Conservation (phyloP, 1,139 yeast genomes). For the Zhuliangozyma parablackwelliae region DNA sequence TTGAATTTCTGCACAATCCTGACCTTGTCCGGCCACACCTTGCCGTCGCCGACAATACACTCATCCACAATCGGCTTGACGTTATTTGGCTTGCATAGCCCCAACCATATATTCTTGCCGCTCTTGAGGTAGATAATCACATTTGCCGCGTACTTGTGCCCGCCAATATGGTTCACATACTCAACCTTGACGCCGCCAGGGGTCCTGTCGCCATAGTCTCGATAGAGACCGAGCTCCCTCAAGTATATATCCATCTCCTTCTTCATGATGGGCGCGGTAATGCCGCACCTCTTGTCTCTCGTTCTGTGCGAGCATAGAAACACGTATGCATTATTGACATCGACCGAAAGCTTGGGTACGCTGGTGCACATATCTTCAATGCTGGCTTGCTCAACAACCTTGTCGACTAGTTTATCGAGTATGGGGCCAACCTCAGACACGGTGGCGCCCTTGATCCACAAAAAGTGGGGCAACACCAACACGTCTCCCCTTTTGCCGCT, state of each 20-base stretch:
- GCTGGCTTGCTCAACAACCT: constrained; percentile 19
- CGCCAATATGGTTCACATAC: constrained; percentile 85
- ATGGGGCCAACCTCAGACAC: constrained; percentile 41
- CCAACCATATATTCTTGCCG: constrained; percentile 85
- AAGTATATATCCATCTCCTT: constrained; percentile 71
- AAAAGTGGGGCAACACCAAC: constrained; percentile 70
- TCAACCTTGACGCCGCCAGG: constrained; percentile 70
- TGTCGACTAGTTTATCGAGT: constrained; percentile 43
- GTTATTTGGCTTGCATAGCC: constrained; percentile 75
- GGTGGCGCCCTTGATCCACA: constrained; percentile 59
- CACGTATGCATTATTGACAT: constrained; percentile 51
- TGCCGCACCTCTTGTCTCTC: constrained; percentile 89
- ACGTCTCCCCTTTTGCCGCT: constrained; percentile 50
- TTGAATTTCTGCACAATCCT: constrained; percentile 55
- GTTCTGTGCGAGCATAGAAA: constrained; percentile 85
- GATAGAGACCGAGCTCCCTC: constrained; percentile 61
- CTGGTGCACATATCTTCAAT: constrained; percentile 4
- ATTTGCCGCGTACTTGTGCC: constrained; percentile 92
- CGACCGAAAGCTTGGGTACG: constrained; percentile 15
- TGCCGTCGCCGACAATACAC: constrained; percentile 59
- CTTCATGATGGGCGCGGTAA: constrained; percentile 90
- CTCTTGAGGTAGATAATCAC: constrained; percentile 63
- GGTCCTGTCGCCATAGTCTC: constrained; percentile 71
- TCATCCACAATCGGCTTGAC: constrained; percentile 71
- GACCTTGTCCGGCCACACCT: constrained; percentile 69